Conservation (phyloP, 441 rosid genomes). For the Jatropha podagrica region DNA sequence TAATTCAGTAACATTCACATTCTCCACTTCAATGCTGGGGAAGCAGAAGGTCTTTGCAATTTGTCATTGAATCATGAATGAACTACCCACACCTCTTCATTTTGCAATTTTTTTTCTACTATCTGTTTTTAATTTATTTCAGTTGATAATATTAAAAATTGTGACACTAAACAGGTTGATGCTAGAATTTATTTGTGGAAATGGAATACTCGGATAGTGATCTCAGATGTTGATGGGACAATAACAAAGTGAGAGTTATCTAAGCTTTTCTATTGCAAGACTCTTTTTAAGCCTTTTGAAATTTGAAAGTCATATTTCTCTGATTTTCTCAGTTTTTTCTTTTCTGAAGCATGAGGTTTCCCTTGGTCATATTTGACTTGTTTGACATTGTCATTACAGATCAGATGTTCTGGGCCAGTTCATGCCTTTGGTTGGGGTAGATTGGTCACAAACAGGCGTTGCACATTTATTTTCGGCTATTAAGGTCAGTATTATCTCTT, state of each 20-base stretch:
- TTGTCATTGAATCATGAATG: conserved; percentile 19
- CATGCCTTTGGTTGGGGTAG: conserved; percentile 96
- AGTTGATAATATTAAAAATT: conserved; percentile 5
- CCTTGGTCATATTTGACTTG: conserved; percentile 13
- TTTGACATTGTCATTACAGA: conserved; percentile 41
- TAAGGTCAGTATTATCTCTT: conserved; percentile 57
- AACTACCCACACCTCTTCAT: background rate
- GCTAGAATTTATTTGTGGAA: conserved; percentile 95
- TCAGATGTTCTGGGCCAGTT: conserved; percentile 99
- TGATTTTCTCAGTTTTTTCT: conserved; percentile 5
- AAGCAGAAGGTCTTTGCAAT: conserved; percentile 63
- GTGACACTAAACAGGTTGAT: conserved; percentile 60
- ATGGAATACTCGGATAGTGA: conserved; percentile 87
- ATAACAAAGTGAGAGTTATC: conserved; percentile 67
- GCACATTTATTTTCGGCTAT: conserved; percentile 89
- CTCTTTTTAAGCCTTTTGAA: too few relatives aligned
- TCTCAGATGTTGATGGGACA: conserved; percentile 99
- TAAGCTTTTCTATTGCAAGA: background rate
- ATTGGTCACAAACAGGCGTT: conserved; percentile 98
- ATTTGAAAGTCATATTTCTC: background rate
- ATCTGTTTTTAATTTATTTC: background rate
- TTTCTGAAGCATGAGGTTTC: conserved; percentile 13
- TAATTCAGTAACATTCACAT: conserved; percentile 75
- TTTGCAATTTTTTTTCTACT: background rate
- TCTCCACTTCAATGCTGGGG: conserved; percentile 92